phyloP scores from a whole-genome alignment of 2,329 filamentous ascomycete species.

The Ophiosphaerella herpotricha region DNA sequence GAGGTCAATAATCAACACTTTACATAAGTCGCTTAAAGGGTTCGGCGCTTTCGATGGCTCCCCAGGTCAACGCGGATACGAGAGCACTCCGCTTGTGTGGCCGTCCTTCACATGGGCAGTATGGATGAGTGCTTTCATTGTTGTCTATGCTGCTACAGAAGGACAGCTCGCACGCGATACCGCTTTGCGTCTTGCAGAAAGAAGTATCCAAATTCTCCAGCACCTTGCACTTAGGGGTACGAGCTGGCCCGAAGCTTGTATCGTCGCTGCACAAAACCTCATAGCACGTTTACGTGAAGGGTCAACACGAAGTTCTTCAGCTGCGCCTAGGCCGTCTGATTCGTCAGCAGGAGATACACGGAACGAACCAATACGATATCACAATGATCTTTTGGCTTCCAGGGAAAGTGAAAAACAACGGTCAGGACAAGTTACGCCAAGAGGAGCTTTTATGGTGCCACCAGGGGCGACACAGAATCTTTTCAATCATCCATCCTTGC shows the following conservation, averaged over 20 bases:
- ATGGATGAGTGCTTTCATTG: constrained; percentile 32
- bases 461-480: background rate
- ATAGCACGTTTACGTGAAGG: constrained; percentile 13
- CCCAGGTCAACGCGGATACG: constrained; percentile 24
- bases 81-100: constrained; percentile 27
- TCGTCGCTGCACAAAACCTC: constrained; percentile 27
- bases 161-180: constrained; percentile 22
- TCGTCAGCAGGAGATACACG: background rate
- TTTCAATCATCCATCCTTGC: background rate
- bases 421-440: background rate
- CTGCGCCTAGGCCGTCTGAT: background rate
- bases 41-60: constrained; percentile 31
- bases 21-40: constrained; percentile 26
- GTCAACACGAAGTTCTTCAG: constrained; percentile 11
- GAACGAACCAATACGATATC: background rate
- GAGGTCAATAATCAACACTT: constrained; percentile 28
- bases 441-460: background rate
- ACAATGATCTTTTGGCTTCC: background rate
- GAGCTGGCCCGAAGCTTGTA: constrained; percentile 32
- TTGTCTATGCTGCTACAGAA: constrained; percentile 27
- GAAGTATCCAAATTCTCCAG: constrained; percentile 24
- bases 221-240: constrained; percentile 30
- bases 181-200: constrained; percentile 18
- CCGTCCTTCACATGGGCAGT: constrained; percentile 34
- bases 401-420: background rate